Percentiles rank a stretch among this genome's conserved stretches.
Conservation (phyloP, 2,329 filamentous ascomycete species). For the Neofusicoccum parvum region DNA sequence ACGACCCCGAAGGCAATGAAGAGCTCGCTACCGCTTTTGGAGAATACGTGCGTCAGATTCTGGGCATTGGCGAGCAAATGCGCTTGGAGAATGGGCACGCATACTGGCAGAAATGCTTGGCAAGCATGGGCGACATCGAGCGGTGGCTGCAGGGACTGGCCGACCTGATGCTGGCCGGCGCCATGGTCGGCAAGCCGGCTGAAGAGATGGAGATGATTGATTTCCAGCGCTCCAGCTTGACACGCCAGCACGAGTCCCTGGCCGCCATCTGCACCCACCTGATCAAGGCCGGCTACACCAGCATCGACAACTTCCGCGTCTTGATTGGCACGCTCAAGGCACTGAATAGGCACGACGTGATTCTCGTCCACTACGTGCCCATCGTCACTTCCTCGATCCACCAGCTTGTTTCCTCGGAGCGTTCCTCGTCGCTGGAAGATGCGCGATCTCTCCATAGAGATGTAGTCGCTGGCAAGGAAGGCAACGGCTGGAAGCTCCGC, state of each 20-base stretch:
- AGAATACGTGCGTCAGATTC: constrained; percentile 52
- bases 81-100: constrained; percentile 56
- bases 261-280: constrained; percentile 78
- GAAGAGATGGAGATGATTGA: constrained; percentile 71
- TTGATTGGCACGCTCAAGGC: constrained; percentile 70
- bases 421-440: constrained; percentile 59
- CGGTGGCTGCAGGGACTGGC: constrained; percentile 73
- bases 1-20: constrained; percentile 35
- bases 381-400: constrained; percentile 65
- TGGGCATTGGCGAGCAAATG: constrained; percentile 52
- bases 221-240: constrained; percentile 76
- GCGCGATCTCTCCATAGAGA: constrained; percentile 70
- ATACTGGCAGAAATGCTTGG: constrained; percentile 74
- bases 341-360: constrained; percentile 74
- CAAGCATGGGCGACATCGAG: constrained; percentile 75
- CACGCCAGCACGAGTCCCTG: constrained; percentile 86
- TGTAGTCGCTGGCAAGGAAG: constrained; percentile 67
- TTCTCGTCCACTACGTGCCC: constrained; percentile 79
- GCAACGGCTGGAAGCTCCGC: constrained; percentile 70
- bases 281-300: constrained; percentile 73
- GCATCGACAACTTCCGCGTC: constrained; percentile 70
- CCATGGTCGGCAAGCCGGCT: constrained; percentile 69
- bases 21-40: constrained; percentile 30
- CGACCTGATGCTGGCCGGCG: constrained; percentile 74
- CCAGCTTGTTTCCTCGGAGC: constrained; percentile 15